Base-by-base conservation (phyloP, 345 rosid species). In the Raphanus sativus region DNA sequence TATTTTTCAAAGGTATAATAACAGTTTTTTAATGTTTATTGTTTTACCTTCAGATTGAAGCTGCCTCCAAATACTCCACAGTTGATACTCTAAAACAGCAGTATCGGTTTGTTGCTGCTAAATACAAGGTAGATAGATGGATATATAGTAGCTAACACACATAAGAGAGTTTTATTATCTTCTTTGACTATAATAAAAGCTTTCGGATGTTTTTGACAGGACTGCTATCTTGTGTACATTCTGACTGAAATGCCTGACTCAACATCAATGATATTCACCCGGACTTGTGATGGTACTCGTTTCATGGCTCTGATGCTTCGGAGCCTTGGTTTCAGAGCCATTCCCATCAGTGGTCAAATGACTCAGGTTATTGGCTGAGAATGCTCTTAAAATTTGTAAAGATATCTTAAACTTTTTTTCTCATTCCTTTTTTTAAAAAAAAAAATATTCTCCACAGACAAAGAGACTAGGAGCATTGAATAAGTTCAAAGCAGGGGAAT, bases 291-390 rank as follows among this genome's bases (percentile, higher is more conserved):
- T 78, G 87, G 91, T 72, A 95, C 99, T 63, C 88, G 79, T 45
- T 80, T 89, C 78, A 76, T 95, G 78, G 92, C 98, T 42, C 76
- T 85, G 81, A 42, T 87, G 79, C 97, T 95, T 80, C 86, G 98
- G 56, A 92, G 89, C 83, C 96, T 95, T 74, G 96, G 94, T 67
- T 78, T 92, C 59, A 86, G 91, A 81, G 97, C 99, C 78, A 87
- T 95, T 75, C 99, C 99, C 3, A 92, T 95, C 63, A 92, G 92
- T 84, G 99, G 99, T 60, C 98, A 95, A 45, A 92, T 95, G 99
- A 87, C 80, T 72, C 99, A 92, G 99, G 98, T 88, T 61, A 64
- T 28, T 69, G 28, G 26, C n/a, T 29, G 32, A 29, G 32, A 33
- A 2, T 33, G 36, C 36, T 33, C 36, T 33, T 33, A 33, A 33